Evolutionary conservation across 2,329 filamentous ascomycete genomes (phyloP).

Genomic region (Fusarium lateritium): DNA sequence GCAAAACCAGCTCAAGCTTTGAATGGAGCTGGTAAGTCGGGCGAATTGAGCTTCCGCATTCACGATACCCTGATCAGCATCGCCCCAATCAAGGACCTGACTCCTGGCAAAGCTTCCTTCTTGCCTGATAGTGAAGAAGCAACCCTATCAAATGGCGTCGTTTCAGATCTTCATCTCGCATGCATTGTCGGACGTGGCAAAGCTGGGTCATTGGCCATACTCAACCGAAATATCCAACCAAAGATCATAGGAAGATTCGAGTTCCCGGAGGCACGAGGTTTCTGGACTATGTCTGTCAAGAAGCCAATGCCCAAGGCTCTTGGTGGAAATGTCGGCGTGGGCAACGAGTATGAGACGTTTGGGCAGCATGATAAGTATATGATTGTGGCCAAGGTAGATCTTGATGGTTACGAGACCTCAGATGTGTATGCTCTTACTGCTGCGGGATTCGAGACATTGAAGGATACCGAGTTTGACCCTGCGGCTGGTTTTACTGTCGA

Average conservation of each 20-base stretch:
- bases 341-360: slow-evolving; percentile 70
- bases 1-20: slow-evolving; percentile 65
- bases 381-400: slow-evolving; percentile 81
- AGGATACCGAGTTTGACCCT: slow-evolving; percentile 91
- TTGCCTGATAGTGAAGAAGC: slow-evolving; percentile 62
- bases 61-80: slow-evolving; percentile 85
- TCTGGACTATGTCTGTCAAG: slow-evolving; percentile 85
- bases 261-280: slow-evolving; percentile 79
- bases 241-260: slow-evolving; percentile 78
- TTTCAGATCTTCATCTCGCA: slow-evolving; percentile 71
- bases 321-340: slow-evolving; percentile 64
- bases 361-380: slow-evolving; percentile 83
- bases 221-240: slow-evolving; percentile 85
- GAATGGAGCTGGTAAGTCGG: slow-evolving; percentile 64
- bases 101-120: slow-evolving; percentile 72
- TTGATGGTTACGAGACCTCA: slow-evolving; percentile 81
- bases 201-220: slow-evolving; percentile 78
- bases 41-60: slow-evolving; percentile 80
- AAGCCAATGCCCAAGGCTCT: slow-evolving; percentile 75
- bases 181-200: slow-evolving; percentile 75
- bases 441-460: slow-evolving; percentile 80
- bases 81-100: slow-evolving; percentile 83
- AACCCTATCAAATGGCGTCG: slow-evolving; percentile 61
- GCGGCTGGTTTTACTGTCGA: slow-evolving; percentile 90
- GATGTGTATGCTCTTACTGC: slow-evolving; percentile 83